A percentile compares a stretch with the other conserved stretches of the same genome.
Conservation (phyloP, 73 alveolate genomes). For the Paramecium caudatum region DNA sequence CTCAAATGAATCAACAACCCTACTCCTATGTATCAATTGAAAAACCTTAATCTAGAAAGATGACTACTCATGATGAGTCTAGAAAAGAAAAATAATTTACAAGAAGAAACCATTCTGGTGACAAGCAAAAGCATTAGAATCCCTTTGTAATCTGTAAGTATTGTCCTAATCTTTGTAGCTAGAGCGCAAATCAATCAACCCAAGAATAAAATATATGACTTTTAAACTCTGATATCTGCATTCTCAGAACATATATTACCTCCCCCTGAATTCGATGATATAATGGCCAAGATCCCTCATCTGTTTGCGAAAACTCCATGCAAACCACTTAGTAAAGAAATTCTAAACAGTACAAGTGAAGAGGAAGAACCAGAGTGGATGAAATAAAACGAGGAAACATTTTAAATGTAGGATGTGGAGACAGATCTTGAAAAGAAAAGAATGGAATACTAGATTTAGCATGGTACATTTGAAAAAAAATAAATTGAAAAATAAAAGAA, state of each 20-base stretch:
- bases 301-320: neutral
- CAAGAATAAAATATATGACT: slow-evolving; percentile 14
- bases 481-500: neutral
- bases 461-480: slow-evolving; percentile 44
- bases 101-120: slow-evolving; percentile 1
- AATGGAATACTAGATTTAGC: slow-evolving; percentile 17
- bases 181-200: slow-evolving; percentile 50
- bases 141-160: neutral
- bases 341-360: neutral
- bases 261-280: neutral
- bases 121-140: neutral
- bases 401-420: neutral
- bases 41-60: no score
- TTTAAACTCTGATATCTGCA: neutral
- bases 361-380: slow-evolving; percentile 21
- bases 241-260: neutral
- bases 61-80: no score
- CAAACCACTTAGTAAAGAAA: neutral
- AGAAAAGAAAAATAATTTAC: slow-evolving; percentile 5
- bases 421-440: neutral
- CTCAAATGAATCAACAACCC: no score
- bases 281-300: neutral
- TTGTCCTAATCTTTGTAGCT: neutral
- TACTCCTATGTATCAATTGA: no score
- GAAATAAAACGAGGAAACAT: neutral